Percentiles rank a stretch among this genome's conserved stretches.
These are phyloP conservation scores for Taphrina pruni DNA, from an alignment of 1,139 yeast species.

Conservation along the genomic window DNA sequence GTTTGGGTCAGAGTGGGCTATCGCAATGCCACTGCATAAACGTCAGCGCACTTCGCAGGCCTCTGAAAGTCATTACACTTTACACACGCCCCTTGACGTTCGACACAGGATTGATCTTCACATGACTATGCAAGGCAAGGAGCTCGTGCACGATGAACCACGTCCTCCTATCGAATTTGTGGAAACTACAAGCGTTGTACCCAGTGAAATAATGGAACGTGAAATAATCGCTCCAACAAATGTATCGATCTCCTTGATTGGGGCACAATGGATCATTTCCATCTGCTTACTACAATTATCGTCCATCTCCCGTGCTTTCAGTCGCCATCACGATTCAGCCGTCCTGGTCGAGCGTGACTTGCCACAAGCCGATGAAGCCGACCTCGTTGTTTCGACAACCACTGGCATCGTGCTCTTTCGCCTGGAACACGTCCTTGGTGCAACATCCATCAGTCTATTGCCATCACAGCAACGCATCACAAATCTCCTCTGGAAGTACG, in stretches of 20 bases:
- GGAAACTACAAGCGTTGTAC: too few relatives aligned
- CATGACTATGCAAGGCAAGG: slow-evolving; percentile 3
- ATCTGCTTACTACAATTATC: slow-evolving; percentile 2
- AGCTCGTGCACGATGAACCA: not conserved
- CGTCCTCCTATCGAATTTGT: not conserved
- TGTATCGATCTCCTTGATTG: not conserved
- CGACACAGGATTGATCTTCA: not conserved
- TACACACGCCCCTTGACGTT: not conserved
- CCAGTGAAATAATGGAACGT: not conserved
- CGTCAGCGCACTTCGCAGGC: slow-evolving; percentile 1
- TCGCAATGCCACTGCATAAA: not conserved
- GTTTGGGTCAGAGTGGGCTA: not conserved
- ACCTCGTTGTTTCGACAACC: slow-evolving; percentile 1
- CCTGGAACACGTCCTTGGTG: slow-evolving; percentile 14
- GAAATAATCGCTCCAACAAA: not conserved
- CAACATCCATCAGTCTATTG: not conserved
- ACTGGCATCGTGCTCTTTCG: slow-evolving; percentile 12
- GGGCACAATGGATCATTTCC: slow-evolving; percentile 10
- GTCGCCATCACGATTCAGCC: not conserved
- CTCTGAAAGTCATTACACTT: not conserved
- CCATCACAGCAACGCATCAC: slow-evolving; percentile 9
- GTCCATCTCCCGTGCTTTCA: not conserved
- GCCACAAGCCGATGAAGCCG: not conserved
- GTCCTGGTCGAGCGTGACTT: slow-evolving; percentile 24
- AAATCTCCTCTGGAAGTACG: slow-evolving; percentile 3